These are phyloP conservation scores for Apiosordaria backusii DNA, from an alignment of 495 filamentous ascomycete species.

Conservation along the genomic window DNA sequence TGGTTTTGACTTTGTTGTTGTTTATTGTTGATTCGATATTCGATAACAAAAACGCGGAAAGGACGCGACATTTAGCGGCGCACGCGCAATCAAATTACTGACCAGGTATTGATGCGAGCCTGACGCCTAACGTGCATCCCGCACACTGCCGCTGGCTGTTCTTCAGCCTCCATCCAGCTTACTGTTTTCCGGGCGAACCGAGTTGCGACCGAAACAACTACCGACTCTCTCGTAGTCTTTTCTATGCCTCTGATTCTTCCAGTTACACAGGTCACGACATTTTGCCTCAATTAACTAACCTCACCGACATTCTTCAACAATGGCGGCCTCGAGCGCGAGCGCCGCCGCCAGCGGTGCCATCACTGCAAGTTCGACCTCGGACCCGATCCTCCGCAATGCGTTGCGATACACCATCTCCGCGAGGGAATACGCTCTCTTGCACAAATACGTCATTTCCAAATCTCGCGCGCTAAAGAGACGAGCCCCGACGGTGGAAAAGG, in stretches of 20 bases:
- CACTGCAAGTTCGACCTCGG: conserved; percentile 39
- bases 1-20: not conserved
- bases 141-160: not conserved
- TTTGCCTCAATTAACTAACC: not conserved
- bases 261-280: not conserved
- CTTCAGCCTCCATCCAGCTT: not conserved
- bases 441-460: conserved; percentile 71
- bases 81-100: not conserved
- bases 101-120: not conserved
- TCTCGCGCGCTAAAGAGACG: conserved; percentile 57
- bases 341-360: conserved; percentile 19
- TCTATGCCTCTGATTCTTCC: not conserved
- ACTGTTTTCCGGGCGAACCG: not conserved
- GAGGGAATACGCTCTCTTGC: conserved; percentile 77
- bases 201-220: not conserved
- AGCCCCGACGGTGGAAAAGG: conserved; percentile 52
- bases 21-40: not conserved
- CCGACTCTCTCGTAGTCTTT: too few relatives aligned
- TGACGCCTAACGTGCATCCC: not conserved
- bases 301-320: too few relatives aligned
- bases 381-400: conserved; percentile 69
- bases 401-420: conserved; percentile 79
- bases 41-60: not conserved
- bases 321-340: conserved; percentile 18
- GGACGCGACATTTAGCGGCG: not conserved